These are phyloP conservation scores for Mycena filopes DNA, from an alignment of 768 basidiomycete species.

Conservation along the genomic window DNA sequence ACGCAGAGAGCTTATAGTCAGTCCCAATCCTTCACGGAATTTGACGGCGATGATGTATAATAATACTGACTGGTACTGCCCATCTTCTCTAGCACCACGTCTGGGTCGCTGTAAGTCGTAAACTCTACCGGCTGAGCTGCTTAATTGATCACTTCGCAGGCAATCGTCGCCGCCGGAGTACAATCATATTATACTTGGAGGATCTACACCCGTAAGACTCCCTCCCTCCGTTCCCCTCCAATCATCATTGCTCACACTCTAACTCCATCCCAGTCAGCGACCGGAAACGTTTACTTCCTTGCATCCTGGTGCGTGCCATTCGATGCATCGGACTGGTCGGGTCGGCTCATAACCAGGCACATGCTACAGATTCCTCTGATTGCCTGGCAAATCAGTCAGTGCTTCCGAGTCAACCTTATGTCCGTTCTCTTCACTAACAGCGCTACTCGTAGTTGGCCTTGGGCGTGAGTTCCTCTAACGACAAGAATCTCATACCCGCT, in stretches of 20 bases:
- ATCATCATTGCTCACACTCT: not conserved
- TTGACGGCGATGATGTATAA: too few species aligned
- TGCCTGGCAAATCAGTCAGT: conserved; percentile 24
- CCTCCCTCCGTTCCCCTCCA: not conserved
- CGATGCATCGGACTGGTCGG: not conserved
- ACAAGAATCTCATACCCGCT: not conserved
- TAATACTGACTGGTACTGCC: not conserved
- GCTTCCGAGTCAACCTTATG: too few species aligned
- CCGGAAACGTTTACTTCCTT: conserved; percentile 10
- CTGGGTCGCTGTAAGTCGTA: conserved; percentile 23
- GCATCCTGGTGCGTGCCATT: conserved; percentile 2
- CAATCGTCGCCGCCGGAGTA: conserved; percentile 15
- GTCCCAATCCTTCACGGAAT: not conserved
- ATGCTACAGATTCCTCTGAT: conserved; percentile 10
- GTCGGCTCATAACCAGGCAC: not conserved
- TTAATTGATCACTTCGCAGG: not conserved
- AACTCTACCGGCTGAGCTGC: not conserved
- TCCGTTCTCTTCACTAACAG: too few species aligned
- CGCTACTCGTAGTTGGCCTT: conserved; percentile 10
- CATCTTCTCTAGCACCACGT: conserved; percentile 13
- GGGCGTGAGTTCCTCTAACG: conserved; percentile 3
- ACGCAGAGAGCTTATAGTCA: conserved; percentile 16
- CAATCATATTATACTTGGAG: conserved; percentile 23
- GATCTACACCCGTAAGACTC: conserved; percentile 12
- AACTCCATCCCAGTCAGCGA: conserved; percentile 4